Conservation (phyloP, 2,329 filamentous ascomycete genomes). For the Seiridium cupressi region DNA sequence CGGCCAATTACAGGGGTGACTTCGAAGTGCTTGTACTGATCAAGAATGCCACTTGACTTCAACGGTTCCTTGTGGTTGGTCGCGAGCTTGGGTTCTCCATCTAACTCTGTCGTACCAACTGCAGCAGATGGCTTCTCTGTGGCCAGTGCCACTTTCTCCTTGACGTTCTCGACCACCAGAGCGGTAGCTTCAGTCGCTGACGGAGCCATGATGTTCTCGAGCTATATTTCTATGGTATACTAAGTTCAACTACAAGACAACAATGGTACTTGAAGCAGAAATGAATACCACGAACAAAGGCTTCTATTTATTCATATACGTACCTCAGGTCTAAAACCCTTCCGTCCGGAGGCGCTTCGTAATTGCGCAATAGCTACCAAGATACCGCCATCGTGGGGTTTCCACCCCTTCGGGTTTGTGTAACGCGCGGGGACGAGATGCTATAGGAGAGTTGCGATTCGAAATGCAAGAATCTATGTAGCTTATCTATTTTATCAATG, state of each 20-base stretch:
- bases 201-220: conserved; percentile 16
- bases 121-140: conserved; percentile 8
- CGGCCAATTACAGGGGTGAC: conserved; percentile 61
- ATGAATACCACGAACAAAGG: neutral
- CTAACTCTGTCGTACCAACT: conserved; percentile 14
- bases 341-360: neutral
- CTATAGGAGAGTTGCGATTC: neutral
- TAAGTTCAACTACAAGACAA: no score
- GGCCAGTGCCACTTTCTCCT: conserved; percentile 16
- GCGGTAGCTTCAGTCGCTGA: conserved; percentile 21
- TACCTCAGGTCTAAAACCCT: neutral
- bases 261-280: no score
- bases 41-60: conserved; percentile 47
- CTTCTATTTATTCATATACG: neutral
- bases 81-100: conserved; percentile 16
- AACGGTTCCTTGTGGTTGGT: conserved; percentile 34
- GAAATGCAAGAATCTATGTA: neutral
- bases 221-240: no score
- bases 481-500: neutral
- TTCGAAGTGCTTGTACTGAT: conserved; percentile 54
- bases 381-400: neutral
- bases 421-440: neutral
- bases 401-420: neutral
- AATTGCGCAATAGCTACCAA: neutral
- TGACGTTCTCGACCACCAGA: conserved; percentile 19